phyloP scores from a whole-genome alignment of 345 rosid species.

The Lepidium sativum region DNA sequence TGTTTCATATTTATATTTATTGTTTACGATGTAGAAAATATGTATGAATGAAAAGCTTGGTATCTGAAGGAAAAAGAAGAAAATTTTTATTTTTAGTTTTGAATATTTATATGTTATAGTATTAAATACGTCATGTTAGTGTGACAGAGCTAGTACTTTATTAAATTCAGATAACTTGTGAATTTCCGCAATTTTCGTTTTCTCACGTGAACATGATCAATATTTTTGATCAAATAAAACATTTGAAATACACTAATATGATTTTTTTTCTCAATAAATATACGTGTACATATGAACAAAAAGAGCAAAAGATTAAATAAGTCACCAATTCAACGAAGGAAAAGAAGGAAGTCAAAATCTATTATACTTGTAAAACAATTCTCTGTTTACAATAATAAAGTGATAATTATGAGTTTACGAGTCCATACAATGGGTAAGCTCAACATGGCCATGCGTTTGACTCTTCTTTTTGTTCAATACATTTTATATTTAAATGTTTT shows the following conservation, averaged over 20 bases:
- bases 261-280: no score
- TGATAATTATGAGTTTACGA: not conserved
- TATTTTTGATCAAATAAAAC: no score
- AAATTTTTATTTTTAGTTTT: no score
- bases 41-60: no score
- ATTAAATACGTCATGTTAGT: not conserved
- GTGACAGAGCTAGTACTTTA: not conserved
- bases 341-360: not conserved
- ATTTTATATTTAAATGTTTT: no score
- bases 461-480: not conserved
- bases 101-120: not conserved
- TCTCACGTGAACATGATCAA: not conserved
- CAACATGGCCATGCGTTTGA: not conserved
- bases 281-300: no score
- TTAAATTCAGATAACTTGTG: not conserved
- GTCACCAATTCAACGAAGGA: not conserved
- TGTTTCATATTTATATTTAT: no score
- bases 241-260: no score
- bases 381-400: not conserved
- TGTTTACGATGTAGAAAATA: no score
- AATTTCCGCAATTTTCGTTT: not conserved
- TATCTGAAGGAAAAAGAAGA: no score
- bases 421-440: constrained; percentile 1
- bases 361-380: not conserved
- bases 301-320: not conserved